Evolutionary conservation across 2,329 filamentous ascomycete genomes (phyloP).

Genomic region (Colletotrichum phormii): DNA sequence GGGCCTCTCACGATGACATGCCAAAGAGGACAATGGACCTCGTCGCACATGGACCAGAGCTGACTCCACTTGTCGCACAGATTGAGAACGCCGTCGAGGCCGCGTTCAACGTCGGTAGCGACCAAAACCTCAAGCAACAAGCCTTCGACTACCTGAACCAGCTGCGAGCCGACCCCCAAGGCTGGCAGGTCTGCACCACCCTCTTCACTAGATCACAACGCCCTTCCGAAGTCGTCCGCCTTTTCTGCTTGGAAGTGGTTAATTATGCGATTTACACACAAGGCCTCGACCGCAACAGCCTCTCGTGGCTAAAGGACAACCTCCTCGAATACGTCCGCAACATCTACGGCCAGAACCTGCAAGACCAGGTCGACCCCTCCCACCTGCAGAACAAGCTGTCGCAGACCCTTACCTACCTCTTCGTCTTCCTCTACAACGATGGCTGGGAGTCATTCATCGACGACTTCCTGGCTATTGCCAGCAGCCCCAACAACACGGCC

Average conservation of each 20-base stretch:
- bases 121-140: conserved; percentile 80
- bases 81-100: conserved; percentile 96
- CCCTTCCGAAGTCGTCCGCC: conserved; percentile 84
- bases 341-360: conserved; percentile 73
- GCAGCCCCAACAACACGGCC: conserved; percentile 66
- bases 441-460: conserved; percentile 93
- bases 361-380: conserved; percentile 73
- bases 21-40: not conserved
- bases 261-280: conserved; percentile 90
- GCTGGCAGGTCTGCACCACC: conserved; percentile 89
- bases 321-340: conserved; percentile 84
- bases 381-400: conserved; percentile 96
- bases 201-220: conserved; percentile 86
- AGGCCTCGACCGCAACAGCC: conserved; percentile 76
- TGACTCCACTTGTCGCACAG: conserved; percentile 57
- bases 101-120: conserved; percentile 84
- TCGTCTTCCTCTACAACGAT: conserved; percentile 85
- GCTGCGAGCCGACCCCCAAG: conserved; percentile 83
- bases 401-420: conserved; percentile 94
- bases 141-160: conserved; percentile 85
- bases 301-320: conserved; percentile 82
- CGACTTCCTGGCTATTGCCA: conserved; percentile 85
- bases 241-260: conserved; percentile 91
- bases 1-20: not conserved
- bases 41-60: not conserved